Evolutionary conservation across 495 filamentous ascomycete species (phyloP).

Genomic region (Neurospora tetraspora): DNA sequence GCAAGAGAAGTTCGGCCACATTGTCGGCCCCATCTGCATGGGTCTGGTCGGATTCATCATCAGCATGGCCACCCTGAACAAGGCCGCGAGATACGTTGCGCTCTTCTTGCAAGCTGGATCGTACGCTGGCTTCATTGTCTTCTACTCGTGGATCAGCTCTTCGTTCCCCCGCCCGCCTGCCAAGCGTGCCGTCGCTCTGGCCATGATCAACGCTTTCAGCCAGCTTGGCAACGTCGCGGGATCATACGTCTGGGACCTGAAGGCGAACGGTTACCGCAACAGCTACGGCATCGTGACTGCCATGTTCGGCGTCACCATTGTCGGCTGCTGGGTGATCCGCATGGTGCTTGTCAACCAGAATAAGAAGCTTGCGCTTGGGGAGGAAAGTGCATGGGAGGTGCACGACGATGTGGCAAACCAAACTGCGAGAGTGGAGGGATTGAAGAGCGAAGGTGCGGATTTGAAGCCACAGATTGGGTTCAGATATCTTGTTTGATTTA

Average conservation of each 20-base stretch:
- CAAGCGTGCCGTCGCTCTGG: conserved; percentile 70
- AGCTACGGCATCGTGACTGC: conserved; percentile 47
- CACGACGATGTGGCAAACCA: conserved; percentile 15
- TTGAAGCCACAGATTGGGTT: conserved; percentile 4
- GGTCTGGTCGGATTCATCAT: conserved; percentile 64
- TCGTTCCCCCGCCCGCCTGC: conserved; percentile 64
- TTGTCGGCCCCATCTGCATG: conserved; percentile 55
- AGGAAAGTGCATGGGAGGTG: conserved; percentile 10
- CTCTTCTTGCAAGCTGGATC: conserved; percentile 60
- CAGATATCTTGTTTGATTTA: conserved; percentile 7
- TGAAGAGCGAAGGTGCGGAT: neutral
- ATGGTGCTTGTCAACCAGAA: conserved; percentile 56
- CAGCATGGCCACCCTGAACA: conserved; percentile 53
- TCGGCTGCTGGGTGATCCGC: conserved; percentile 36
- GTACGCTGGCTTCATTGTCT: conserved; percentile 60
- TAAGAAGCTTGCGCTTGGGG: conserved; percentile 50
- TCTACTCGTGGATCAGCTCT: conserved; percentile 68
- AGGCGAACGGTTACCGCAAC: conserved; percentile 28
- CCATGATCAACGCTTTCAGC: conserved; percentile 66
- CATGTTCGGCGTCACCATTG: conserved; percentile 51
- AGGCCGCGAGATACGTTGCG: conserved; percentile 60
- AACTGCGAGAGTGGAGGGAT: conserved; percentile 9
- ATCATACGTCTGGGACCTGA: conserved; percentile 58
- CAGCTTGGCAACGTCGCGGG: conserved; percentile 66
- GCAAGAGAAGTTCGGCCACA: conserved; percentile 64